A percentile compares a stretch with the other conserved stretches of the same genome.
These are phyloP conservation scores for Skeletonema menzelii DNA, from an alignment of 108 stramenopile genomes.

Conservation along the genomic window DNA sequence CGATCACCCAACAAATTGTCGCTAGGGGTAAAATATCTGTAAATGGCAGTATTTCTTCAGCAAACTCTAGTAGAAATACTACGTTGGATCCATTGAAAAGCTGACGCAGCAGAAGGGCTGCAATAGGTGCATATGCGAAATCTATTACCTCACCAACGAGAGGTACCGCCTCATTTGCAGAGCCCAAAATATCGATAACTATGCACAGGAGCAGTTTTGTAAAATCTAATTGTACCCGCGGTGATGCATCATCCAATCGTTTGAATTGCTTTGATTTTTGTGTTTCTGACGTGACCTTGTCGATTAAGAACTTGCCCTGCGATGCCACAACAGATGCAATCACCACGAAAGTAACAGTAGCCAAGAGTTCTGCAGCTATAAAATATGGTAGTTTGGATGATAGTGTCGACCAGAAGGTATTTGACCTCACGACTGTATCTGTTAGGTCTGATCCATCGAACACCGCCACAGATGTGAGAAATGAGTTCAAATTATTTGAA, in stretches of 20 bases:
- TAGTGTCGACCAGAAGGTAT: constrained; percentile 57
- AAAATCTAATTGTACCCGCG: constrained; percentile 44
- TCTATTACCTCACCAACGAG: constrained; percentile 67
- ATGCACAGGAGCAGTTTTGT: constrained; percentile 62
- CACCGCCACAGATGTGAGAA: constrained; percentile 7
- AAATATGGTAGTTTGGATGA: constrained; percentile 45
- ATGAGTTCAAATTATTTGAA: not conserved
- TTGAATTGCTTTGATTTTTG: not conserved
- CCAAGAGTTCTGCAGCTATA: constrained; percentile 57
- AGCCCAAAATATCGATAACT: constrained; percentile 63
- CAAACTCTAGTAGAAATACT: constrained; percentile 66
- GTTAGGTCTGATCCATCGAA: constrained; percentile 66
- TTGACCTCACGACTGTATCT: constrained; percentile 66
- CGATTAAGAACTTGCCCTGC: constrained; percentile 20
- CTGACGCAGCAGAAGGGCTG: constrained; percentile 51
- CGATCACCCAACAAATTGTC: constrained; percentile 75
- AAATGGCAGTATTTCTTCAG: constrained; percentile 80
- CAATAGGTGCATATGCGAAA: constrained; percentile 63
- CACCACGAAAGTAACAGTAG: constrained; percentile 49
- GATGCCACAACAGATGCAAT: constrained; percentile 29
- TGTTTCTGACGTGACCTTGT: not conserved
- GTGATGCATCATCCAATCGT: not conserved
- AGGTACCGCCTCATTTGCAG: constrained; percentile 66
- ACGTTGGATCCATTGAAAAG: constrained; percentile 67
- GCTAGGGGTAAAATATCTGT: constrained; percentile 81